phyloP scores from a whole-genome alignment of 352 stramenopile species.

The Globisporangium canariense region DNA sequence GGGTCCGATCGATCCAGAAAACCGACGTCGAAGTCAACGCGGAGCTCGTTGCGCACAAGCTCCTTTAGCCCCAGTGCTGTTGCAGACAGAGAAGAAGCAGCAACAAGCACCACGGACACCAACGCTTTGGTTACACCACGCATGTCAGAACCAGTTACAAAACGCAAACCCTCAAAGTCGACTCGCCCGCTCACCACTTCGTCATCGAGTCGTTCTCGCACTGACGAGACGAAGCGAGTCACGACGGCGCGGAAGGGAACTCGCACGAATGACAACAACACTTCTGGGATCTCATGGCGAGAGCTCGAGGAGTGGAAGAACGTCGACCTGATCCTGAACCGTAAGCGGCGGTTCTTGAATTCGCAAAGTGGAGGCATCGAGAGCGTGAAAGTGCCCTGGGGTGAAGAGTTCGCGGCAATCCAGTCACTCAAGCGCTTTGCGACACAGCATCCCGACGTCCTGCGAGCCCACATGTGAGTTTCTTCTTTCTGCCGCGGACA shows the following conservation, averaged over 20 bases:
- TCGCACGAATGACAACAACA: neutral
- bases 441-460: slow-evolving; percentile 42
- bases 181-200: neutral
- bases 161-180: neutral
- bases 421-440: slow-evolving; percentile 66
- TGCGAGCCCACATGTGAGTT: slow-evolving; percentile 55
- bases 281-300: slow-evolving; percentile 24
- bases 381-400: slow-evolving; percentile 46
- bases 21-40: neutral
- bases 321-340: slow-evolving; percentile 49
- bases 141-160: neutral
- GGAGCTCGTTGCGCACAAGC: neutral
- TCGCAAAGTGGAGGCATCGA: slow-evolving; percentile 36
- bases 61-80: neutral
- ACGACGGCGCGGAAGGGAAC: neutral
- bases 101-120: neutral
- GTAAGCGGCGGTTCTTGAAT: slow-evolving; percentile 44
- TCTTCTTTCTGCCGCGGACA: neutral
- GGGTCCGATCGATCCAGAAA: neutral
- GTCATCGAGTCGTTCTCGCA: neutral
- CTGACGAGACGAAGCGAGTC: neutral
- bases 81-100: neutral
- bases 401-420: slow-evolving; percentile 56
- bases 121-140: neutral
- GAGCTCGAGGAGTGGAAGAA: slow-evolving; percentile 62